Evolutionary conservation across 148 eudicot genomes (phyloP).

Genomic region (Silene conica): DNA sequence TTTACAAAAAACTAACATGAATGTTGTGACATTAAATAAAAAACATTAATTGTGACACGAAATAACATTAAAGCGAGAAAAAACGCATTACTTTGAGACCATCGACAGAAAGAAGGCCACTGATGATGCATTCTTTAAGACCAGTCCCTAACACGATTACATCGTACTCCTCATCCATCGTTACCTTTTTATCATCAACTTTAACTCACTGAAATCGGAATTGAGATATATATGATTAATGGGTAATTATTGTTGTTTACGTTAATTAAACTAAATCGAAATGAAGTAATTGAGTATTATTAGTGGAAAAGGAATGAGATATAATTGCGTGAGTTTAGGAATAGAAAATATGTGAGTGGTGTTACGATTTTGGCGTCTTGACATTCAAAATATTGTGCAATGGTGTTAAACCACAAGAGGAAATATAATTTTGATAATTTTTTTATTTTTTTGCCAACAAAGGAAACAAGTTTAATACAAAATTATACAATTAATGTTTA

Average conservation of each 20-base stretch:
- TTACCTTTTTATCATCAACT: background rate
- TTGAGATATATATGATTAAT: background rate
- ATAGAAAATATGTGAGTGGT: conserved; percentile 14
- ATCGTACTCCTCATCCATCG: conserved; percentile 55
- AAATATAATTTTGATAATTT: too few relatives aligned
- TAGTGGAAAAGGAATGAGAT: background rate
- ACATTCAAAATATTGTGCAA: background rate
- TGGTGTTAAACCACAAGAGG: background rate
- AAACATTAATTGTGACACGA: background rate
- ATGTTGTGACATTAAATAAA: too few relatives aligned
- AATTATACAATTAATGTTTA: too few relatives aligned
- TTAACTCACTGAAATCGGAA: background rate
- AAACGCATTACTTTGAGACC: conserved; percentile 41
- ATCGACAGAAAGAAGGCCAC: conserved; percentile 55
- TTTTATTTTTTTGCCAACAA: too few relatives aligned
- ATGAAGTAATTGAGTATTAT: background rate
- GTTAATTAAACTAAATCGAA: background rate
- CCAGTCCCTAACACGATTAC: conserved; percentile 54
- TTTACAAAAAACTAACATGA: too few relatives aligned
- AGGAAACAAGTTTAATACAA: too few relatives aligned
- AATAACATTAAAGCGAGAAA: background rate
- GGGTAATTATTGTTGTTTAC: background rate
- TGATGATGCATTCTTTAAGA: conserved; percentile 58
- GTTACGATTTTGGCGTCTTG: conserved; percentile 22
- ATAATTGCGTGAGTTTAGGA: conserved; percentile 15